Evolutionary conservation across 257 asterid species (phyloP), one percentile per base, ranked within the genome.

Genomic region (Verbascum thapsus): DNA sequence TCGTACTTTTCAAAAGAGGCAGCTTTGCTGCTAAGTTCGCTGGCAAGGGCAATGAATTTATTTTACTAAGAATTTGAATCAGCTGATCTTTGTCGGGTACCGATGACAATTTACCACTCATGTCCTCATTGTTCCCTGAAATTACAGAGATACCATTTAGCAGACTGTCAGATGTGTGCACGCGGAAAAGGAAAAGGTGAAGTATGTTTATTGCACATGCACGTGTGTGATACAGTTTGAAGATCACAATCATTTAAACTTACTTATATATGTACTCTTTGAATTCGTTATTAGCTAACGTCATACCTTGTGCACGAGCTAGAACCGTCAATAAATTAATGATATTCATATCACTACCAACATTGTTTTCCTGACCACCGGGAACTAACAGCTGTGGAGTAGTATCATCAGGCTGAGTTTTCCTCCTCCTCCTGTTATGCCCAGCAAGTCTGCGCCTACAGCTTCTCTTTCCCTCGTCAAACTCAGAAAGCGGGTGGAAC

Each of bases 401-500:
- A 49, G 73, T 50, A 20, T 85, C 94, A 68, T 91, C 95, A 7
- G 90, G 94, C 70, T 87, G 86, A 51, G 95, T 85, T 81, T 85
- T 91, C 68, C 98, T 80, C 78, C 98, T 82, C 86, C 98, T 70
- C 71, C 82, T 74, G 77, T 91, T 91, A 72, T 91, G 98, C 52
- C 95, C 98, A 59, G 98, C 98, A 52, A 91, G 90, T 55, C 98
- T 80, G 8, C 96, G 85, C 74, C 98, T 81, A 70, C 98, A 91
- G 69, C 98, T 91, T 72, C 98, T 81, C 81, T 91, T 91, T 6
- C 98, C 98, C 78, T 85, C 98, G 12, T 91, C 98, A 75, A 91
- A 91, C 71, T 91, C 96, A 26, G 83, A 56, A 51, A 91, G 98
- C n/a, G 83, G 85, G 76, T 91, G 98, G 58, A 89, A 89, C 88